Evolutionary conservation across 805 yeast species (phyloP).

Genomic region (Schwanniomyces occidentalis): DNA sequence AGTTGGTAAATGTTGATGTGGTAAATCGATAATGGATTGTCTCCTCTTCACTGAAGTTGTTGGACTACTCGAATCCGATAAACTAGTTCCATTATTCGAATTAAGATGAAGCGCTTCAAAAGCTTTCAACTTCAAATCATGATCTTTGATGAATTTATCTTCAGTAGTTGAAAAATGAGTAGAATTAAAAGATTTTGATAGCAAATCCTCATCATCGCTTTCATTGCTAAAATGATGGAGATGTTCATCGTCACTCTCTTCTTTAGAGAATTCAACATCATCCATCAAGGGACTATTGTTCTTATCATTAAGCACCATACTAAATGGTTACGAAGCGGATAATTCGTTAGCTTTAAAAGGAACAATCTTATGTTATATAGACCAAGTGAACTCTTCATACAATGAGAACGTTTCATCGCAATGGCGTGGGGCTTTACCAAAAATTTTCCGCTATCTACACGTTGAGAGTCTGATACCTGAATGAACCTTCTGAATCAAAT

Average conservation of each 20-base stretch:
- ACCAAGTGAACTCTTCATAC: no score
- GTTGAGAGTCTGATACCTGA: no score
- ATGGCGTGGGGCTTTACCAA: no score
- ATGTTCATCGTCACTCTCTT: not conserved
- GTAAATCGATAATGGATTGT: constrained; percentile 41
- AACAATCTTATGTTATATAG: no score
- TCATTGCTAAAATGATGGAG: constrained; percentile 3
- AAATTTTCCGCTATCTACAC: no score
- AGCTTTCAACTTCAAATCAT: constrained; percentile 66
- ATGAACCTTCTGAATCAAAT: no score
- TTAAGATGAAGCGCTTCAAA: constrained; percentile 44
- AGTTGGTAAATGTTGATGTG: constrained; percentile 14
- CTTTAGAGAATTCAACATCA: not conserved
- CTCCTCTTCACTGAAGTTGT: constrained; percentile 24
- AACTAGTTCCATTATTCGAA: constrained; percentile 6
- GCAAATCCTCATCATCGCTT: constrained; percentile 25
- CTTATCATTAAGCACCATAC: no score
- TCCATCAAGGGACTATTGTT: no score
- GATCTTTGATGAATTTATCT: constrained; percentile 61
- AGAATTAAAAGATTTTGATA: constrained; percentile 35
- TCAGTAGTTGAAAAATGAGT: constrained; percentile 68
- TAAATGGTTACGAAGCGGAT: no score
- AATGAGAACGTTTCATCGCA: no score
- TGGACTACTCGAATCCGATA: constrained; percentile 9
- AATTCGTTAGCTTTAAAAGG: no score